These are phyloP conservation scores for Epichloe baconii DNA, from an alignment of 2,329 filamentous ascomycete species.

Conservation along the genomic window DNA sequence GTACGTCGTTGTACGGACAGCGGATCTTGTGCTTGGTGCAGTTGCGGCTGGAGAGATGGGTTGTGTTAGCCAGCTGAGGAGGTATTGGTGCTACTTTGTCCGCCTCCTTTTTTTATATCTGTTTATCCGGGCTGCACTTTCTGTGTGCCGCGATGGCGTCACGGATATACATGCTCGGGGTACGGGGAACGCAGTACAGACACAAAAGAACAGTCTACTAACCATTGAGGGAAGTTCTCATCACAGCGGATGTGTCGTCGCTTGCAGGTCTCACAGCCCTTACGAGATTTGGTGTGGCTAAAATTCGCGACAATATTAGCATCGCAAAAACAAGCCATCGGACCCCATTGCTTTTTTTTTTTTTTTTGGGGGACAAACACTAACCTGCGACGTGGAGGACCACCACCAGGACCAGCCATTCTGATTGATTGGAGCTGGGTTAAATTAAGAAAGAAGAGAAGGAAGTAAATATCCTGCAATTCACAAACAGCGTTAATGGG, in stretches of 20 bases:
- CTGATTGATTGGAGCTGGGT: conserved; percentile 10
- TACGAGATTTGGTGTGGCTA: conserved; percentile 97
- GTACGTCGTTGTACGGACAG: conserved; percentile 91
- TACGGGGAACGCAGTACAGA: not conserved
- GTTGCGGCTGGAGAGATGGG: conserved; percentile 55
- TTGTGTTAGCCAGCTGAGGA: conserved; percentile 5
- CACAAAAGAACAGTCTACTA: conserved; percentile 19
- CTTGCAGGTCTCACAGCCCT: conserved; percentile 97
- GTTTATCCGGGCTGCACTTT: not conserved
- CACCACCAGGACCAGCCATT: conserved; percentile 93
- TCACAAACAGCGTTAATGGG: not conserved
- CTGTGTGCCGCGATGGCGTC: conserved; percentile 1
- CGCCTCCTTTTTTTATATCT: not conserved
- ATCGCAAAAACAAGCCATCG: conserved; percentile 4
- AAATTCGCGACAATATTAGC: conserved; percentile 5
- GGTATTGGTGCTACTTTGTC: not conserved
- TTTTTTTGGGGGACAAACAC: conserved; percentile 11
- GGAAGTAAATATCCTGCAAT: not conserved
- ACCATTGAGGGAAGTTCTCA: conserved; percentile 97
- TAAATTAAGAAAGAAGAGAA: not conserved
- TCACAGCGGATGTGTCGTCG: conserved; percentile 94
- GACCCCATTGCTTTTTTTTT: not conserved
- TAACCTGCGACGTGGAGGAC: conserved; percentile 64
- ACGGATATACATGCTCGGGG: not conserved
- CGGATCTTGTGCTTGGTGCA: conserved; percentile 98